Conservation (phyloP, 108 stramenopile genomes). For the Conticribra weissflogii region DNA sequence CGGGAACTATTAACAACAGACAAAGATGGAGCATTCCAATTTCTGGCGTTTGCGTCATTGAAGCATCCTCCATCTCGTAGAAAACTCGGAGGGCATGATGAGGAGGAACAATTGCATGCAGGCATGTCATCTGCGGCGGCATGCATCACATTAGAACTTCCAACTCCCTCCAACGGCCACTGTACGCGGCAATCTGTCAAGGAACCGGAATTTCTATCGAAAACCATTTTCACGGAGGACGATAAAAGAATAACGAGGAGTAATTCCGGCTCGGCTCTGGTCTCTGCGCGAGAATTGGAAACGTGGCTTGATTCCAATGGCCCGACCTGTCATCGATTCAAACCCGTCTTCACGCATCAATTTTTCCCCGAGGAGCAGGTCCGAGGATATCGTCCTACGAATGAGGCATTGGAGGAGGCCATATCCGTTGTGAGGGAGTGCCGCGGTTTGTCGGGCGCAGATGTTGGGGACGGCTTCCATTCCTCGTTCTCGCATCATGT, state of each 20-base stretch:
- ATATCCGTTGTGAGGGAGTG: neutral
- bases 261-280: neutral
- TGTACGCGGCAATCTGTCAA: neutral
- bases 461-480: constrained; percentile 14
- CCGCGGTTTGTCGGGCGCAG: neutral
- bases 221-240: neutral
- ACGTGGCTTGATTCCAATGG: constrained; percentile 6
- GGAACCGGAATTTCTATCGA: neutral
- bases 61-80: neutral
- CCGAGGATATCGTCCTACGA: constrained; percentile 34
- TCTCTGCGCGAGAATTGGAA: constrained; percentile 3
- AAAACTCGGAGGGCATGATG: neutral
- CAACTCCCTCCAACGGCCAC: constrained; percentile 5
- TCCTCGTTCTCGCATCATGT: constrained; percentile 25
- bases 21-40: neutral
- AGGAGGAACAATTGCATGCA: constrained; percentile 5
- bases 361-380: constrained; percentile 35
- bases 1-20: neutral
- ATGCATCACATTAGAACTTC: constrained; percentile 4
- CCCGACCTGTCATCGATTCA: constrained; percentile 22
- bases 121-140: constrained; percentile 15
- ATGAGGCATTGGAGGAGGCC: constrained; percentile 16
- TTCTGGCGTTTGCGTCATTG: neutral
- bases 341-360: constrained; percentile 47
- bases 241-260: neutral